Conservation (phyloP, 805 yeast species). For the Schwanniomyces pseudopolymorphus region DNA sequence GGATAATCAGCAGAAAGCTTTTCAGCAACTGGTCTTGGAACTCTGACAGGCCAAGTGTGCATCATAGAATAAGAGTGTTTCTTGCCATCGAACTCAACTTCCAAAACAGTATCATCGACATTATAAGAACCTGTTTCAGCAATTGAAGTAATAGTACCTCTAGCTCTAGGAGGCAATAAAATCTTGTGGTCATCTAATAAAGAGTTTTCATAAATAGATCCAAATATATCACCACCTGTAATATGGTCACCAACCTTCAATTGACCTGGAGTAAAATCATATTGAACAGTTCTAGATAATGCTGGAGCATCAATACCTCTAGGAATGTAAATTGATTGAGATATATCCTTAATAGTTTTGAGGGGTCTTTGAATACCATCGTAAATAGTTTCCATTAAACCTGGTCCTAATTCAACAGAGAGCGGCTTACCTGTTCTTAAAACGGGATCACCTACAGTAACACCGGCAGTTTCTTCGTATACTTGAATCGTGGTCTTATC, state of each 20-base stretch:
- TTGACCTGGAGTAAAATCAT: conserved; percentile 80
- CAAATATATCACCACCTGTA: conserved; percentile 97
- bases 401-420: conserved; percentile 98
- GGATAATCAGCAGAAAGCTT: conserved; percentile 93
- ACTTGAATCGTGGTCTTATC: conserved; percentile 99
- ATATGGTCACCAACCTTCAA: conserved; percentile 94
- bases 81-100: conserved; percentile 92
- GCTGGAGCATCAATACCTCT: conserved; percentile 98
- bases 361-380: conserved; percentile 99
- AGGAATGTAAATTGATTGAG: conserved; percentile 95
- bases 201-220: conserved; percentile 91
- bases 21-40: conserved; percentile 97
- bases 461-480: conserved; percentile 99
- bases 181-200: conserved; percentile 90
- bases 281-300: conserved; percentile 74
- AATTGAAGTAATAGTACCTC: conserved; percentile 91
- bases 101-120: conserved; percentile 85
- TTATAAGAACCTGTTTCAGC: conserved; percentile 90
- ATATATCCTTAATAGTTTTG: conserved; percentile 81
- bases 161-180: conserved; percentile 94
- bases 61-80: conserved; percentile 82
- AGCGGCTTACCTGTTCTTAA: conserved; percentile 98
- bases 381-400: conserved; percentile 97
- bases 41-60: conserved; percentile 99
- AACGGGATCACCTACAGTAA: conserved; percentile 98